These are phyloP conservation scores for Tausonia pullulans DNA, from an alignment of 1,284 basidiomycete genomes.

Conservation along the genomic window DNA sequence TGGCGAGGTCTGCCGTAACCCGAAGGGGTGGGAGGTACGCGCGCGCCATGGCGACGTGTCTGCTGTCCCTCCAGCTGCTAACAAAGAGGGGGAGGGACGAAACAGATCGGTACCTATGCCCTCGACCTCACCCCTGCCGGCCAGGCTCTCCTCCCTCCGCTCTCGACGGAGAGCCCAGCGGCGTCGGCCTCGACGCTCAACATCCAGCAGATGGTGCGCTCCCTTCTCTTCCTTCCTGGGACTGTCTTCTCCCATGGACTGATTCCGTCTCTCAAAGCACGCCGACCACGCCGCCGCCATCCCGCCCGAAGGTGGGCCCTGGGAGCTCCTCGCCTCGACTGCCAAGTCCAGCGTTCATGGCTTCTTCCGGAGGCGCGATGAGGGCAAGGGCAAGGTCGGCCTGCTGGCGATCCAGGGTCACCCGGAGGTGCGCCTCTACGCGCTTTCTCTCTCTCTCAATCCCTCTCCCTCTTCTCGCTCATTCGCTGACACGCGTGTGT, in stretches of 20 bases:
- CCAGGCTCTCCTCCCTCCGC: neutral
- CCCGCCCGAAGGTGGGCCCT: constrained; percentile 19
- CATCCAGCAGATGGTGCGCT: constrained; percentile 13
- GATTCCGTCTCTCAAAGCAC: neutral
- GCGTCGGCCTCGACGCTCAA: neutral
- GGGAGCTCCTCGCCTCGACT: constrained; percentile 36
- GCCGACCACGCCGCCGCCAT: constrained; percentile 10
- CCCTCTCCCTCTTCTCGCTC: neutral
- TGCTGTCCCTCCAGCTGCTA: neutral
- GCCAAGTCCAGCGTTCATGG: constrained; percentile 38
- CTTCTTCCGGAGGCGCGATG: constrained; percentile 20
- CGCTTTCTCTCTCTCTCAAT: neutral
- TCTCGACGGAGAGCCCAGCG: neutral
- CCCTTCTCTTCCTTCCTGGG: neutral
- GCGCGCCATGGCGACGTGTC: neutral
- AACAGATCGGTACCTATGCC: constrained; percentile 13
- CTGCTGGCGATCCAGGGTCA: constrained; percentile 40
- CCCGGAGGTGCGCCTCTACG: constrained; percentile 30
- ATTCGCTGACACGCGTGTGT: neutral
- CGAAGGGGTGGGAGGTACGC: constrained; percentile 15
- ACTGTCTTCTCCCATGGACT: neutral
- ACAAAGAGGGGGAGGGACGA: too few relatives aligned
- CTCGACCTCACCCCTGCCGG: constrained; percentile 9
- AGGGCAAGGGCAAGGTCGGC: constrained; percentile 28
- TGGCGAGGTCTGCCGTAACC: constrained; percentile 5